phyloP scores from a whole-genome alignment of 495 filamentous ascomycete genomes.

The Podospora anserina region DNA sequence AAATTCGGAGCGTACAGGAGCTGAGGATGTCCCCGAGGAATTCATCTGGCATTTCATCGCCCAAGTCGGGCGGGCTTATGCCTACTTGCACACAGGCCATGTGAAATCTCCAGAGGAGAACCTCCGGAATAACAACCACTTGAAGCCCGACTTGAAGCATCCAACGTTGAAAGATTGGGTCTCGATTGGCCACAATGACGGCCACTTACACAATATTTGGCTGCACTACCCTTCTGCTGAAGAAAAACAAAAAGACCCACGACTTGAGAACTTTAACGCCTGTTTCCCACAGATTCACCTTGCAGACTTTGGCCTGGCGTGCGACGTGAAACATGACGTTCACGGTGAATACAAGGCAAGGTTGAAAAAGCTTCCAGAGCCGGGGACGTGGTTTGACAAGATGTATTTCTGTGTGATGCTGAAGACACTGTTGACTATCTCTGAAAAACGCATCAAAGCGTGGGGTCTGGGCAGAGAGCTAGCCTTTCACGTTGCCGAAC shows the following conservation, averaged over 20 bases:
- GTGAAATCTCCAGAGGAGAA: not conserved
- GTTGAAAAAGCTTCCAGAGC: not conserved
- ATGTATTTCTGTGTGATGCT: not conserved
- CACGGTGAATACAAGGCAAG: not conserved
- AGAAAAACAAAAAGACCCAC: conserved; percentile 10
- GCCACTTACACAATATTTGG: not conserved
- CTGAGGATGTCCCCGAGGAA: conserved; percentile 11
- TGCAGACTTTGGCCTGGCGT: conserved; percentile 2
- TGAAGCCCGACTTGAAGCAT: not conserved
- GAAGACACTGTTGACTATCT: not conserved
- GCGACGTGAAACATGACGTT: not conserved
- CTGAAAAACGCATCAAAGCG: not conserved
- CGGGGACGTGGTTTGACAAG: conserved; percentile 16
- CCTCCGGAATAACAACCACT: not conserved
- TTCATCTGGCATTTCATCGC: conserved; percentile 27
- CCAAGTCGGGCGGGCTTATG: conserved; percentile 12
- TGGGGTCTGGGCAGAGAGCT: not conserved
- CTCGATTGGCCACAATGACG: not conserved
- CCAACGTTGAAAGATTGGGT: not conserved
- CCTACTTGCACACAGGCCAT: conserved; percentile 17
- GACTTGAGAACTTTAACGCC: conserved; percentile 2
- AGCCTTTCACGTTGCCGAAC: not conserved
- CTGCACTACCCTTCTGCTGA: conserved; percentile 17
- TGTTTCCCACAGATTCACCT: conserved; percentile 13
- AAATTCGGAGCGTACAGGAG: not conserved